Evolutionary conservation across 2,329 filamentous ascomycete genomes (phyloP).

Genomic region (Rutstroemia sp.): DNA sequence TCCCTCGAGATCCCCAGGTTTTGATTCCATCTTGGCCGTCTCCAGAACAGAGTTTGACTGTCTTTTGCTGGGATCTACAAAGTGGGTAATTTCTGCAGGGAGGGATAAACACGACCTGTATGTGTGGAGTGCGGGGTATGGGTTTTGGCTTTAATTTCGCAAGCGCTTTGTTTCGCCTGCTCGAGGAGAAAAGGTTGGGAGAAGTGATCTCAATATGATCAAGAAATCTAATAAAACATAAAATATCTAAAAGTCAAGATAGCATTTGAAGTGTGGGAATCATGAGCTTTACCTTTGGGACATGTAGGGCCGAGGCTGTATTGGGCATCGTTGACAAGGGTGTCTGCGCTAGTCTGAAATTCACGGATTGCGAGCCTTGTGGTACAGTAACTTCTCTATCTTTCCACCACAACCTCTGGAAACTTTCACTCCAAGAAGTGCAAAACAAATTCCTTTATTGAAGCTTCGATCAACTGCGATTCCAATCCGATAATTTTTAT

Average conservation of each 20-base stretch:
- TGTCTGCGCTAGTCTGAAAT: conserved; percentile 7
- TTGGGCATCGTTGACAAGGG: background rate
- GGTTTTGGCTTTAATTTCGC: background rate
- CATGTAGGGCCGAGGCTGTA: conserved; percentile 4
- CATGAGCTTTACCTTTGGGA: background rate
- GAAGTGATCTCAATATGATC: background rate
- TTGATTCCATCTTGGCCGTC: conserved; percentile 19
- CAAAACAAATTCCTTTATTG: background rate
- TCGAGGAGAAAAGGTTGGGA: too few relatives aligned
- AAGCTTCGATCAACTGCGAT: background rate
- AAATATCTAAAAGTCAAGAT: background rate
- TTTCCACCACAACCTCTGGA: conserved; percentile 1
- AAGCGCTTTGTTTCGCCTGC: background rate
- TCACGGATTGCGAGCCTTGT: conserved; percentile 3
- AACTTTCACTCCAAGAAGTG: background rate
- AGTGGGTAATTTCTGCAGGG: conserved; percentile 3
- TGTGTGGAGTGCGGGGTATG: conserved; percentile 10
- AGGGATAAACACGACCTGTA: background rate
- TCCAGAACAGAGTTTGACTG: background rate
- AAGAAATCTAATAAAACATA: background rate
- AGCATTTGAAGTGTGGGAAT: background rate
- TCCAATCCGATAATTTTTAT: background rate
- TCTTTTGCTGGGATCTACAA: conserved; percentile 5
- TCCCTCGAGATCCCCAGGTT: conserved; percentile 17
- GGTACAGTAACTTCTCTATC: background rate